Base-by-base conservation (phyloP, 2,329 filamentous ascomycete species). In the Metarhizium humberi region DNA sequence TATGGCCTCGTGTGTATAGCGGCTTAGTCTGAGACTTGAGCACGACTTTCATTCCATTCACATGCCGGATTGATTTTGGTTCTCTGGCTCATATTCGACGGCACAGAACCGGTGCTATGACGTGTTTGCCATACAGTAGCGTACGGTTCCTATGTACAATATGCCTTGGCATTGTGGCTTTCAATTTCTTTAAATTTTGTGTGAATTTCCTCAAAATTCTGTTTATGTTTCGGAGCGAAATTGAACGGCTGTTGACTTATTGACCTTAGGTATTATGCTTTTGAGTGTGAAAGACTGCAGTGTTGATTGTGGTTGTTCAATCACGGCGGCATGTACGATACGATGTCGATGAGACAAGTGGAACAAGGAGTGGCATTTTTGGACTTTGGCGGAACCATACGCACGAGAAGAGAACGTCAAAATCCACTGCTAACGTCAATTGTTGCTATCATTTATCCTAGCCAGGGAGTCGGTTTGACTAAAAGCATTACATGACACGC, bases 241-340 rank as follows among this genome's bases (percentile, higher is more conserved):
- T 45, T 4, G 11, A 45, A 20, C 32, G 7, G 42, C 11, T 20
- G 42, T 45, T 45, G 42, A 11, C 5, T 45, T 45, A 16, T 45
- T 45, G 18, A 25, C n/a, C 25, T 34, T 34, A 1, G 2, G 32
- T 7, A 11, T 34, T 34, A 34, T 34, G 32, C 2, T 8, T 45
- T 45, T 16, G 18, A 7, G 7, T 10, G 18, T 20, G 16, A 25
- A 20, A 25, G n/a, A 45, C 10, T 45, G 42, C 7, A 16, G 25
- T 38, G 38, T 34, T 34, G 32, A 8, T 34, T 34, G 6, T 34
- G 32, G 32, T 34, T 34, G 20, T 34, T 4, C 45, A 16, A 40
- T 18, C 29, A 53, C n/a, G 51, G 34, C 2, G n/a, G 8, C 10
- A 53, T 53, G 51, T 53, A 53, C 42, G 32, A 49, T 50, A 54